phyloP scores from a whole-genome alignment of 2,329 filamentous ascomycete species.

The Calonectria pseudoreteaudii region DNA sequence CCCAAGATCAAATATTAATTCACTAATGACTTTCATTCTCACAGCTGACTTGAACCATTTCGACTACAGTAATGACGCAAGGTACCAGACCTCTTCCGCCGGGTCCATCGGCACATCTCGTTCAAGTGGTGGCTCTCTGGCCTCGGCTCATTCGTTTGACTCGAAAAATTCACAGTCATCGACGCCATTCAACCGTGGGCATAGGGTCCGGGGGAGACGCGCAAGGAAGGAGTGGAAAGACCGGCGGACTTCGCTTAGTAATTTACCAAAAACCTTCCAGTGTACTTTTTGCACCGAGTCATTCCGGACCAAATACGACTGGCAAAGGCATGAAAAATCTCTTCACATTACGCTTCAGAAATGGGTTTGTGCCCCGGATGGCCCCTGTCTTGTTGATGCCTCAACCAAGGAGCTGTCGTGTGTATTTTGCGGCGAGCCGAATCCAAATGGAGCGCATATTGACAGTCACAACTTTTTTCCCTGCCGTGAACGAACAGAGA shows the following conservation, averaged over 20 bases:
- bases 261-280: constrained; percentile 20
- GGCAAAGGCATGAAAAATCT: constrained; percentile 37
- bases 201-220: background rate
- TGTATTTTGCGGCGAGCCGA: constrained; percentile 39
- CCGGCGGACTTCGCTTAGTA: background rate
- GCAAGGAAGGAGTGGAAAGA: background rate
- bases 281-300: constrained; percentile 41
- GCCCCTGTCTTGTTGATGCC: background rate
- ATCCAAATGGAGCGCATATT: constrained; percentile 38
- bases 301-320: constrained; percentile 43
- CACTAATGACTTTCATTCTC: background rate
- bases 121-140: constrained; percentile 9
- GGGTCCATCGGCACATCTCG: constrained; percentile 9
- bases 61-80: background rate
- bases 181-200: background rate
- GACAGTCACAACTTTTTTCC: constrained; percentile 37
- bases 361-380: constrained; percentile 38
- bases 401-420: constrained; percentile 11
- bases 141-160: background rate
- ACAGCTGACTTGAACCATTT: background rate
- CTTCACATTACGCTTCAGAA: constrained; percentile 37
- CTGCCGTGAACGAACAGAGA: constrained; percentile 20
- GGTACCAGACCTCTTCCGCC: background rate
- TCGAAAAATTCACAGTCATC: background rate
- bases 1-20: background rate